A percentile compares a stretch with the other conserved stretches of the same genome.
phyloP scores from a whole-genome alignment of 75 land plant species.

The Azolla pinnata region DNA sequence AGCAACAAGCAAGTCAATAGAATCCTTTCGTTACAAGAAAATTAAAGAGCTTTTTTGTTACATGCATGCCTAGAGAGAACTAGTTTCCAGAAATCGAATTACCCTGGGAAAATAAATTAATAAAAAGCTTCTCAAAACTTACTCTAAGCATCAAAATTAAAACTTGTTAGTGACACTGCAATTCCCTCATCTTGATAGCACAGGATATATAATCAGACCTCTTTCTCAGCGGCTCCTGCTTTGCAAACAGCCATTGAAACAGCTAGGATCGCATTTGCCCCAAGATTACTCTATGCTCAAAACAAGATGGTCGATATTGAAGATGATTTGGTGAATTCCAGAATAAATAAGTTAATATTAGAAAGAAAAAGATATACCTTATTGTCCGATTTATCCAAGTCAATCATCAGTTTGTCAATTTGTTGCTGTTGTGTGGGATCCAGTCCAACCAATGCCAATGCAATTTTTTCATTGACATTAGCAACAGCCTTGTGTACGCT shows the following conservation, averaged over 20 bases:
- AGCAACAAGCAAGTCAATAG: too few species aligned
- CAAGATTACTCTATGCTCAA: slow-evolving; percentile 63
- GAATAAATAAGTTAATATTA: neutral
- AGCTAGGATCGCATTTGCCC: slow-evolving; percentile 95
- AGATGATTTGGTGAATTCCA: neutral
- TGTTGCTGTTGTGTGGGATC: slow-evolving; percentile 82
- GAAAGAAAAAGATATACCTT: slow-evolving; percentile 42
- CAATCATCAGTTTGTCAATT: slow-evolving; percentile 88
- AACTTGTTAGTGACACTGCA: too few species aligned
- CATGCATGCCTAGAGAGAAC: too few species aligned
- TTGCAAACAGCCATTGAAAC: slow-evolving; percentile 99
- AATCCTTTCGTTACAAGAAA: too few species aligned
- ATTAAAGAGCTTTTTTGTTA: too few species aligned
- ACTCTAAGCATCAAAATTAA: too few species aligned
- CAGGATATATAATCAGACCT: too few species aligned
- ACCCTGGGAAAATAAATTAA: neutral
- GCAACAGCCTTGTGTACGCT: slow-evolving; percentile 79
- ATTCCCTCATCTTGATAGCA: too few species aligned
- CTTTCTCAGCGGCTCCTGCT: slow-evolving; percentile 99
- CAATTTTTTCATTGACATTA: slow-evolving; percentile 81
- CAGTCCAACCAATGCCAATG: slow-evolving; percentile 77
- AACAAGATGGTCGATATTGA: neutral
- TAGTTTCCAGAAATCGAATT: neutral
- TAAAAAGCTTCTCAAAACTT: neutral
- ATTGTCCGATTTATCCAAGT: slow-evolving; percentile 89